phyloP scores from a whole-genome alignment of 148 eudicot species.

The Beta vulgaris region DNA sequence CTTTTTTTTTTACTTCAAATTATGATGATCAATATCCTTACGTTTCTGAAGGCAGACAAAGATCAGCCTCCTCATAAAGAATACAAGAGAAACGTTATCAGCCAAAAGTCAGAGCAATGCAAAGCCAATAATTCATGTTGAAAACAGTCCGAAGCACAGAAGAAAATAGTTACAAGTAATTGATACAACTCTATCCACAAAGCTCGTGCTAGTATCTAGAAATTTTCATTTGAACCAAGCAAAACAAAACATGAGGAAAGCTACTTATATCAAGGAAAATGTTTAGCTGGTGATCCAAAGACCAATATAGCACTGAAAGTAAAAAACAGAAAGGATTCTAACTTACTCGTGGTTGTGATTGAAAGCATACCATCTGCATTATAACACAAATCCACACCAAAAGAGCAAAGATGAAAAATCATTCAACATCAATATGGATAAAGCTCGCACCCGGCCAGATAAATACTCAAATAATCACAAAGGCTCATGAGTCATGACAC shows the following conservation, averaged over 20 bases:
- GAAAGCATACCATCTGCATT: constrained; percentile 79
- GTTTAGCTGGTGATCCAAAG: background rate
- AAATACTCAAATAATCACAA: background rate
- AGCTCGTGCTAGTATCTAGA: background rate
- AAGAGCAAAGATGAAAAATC: background rate
- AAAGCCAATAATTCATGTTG: background rate
- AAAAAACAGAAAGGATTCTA: background rate
- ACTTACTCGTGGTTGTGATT: constrained; percentile 78
- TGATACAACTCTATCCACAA: background rate
- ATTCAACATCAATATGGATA: background rate
- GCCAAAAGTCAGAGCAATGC: background rate
- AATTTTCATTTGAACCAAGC: background rate
- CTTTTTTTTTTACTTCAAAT: background rate
- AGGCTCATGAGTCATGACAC: background rate
- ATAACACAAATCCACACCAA: constrained; percentile 18
- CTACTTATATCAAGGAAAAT: background rate
- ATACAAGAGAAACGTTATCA: too few relatives aligned
- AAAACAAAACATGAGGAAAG: background rate
- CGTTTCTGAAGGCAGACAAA: too few relatives aligned
- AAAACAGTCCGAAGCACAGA: background rate
- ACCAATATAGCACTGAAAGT: background rate
- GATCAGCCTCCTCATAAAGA: too few relatives aligned
- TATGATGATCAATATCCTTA: background rate
- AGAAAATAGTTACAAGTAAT: background rate
- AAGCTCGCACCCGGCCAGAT: background rate